Conservation (phyloP, 2,329 filamentous ascomycete species). For the Stagonosporopsis tanaceti region DNA sequence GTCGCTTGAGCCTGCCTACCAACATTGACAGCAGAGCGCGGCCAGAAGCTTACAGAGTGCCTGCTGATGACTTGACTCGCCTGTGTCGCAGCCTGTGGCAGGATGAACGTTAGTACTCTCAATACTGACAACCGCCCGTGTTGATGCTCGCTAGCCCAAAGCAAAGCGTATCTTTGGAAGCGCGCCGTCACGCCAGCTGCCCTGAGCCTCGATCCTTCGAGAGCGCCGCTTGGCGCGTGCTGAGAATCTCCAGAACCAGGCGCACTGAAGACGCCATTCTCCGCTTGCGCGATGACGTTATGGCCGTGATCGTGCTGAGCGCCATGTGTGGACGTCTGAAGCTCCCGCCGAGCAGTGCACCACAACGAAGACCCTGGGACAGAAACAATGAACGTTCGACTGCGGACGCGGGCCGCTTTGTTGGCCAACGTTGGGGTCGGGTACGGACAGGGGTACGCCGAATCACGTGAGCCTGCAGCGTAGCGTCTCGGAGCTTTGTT, state of each 20-base stretch:
- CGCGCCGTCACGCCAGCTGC: conserved; percentile 17
- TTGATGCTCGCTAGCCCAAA: conserved; percentile 7
- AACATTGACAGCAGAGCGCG: conserved; percentile 1
- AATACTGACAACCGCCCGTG: conserved; percentile 9
- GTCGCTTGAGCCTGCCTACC: conserved; percentile 15
- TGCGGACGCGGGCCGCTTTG: conserved; percentile 17
- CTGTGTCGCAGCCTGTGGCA: conserved; percentile 20
- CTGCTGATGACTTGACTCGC: conserved; percentile 19
- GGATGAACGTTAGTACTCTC: conserved; percentile 10
- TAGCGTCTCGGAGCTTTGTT: conserved; percentile 12
- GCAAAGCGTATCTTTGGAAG: conserved; percentile 12
- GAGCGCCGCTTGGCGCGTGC: conserved; percentile 12
- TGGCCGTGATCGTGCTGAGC: background rate
- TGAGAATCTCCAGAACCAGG: background rate
- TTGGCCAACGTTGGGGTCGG: conserved; percentile 7
- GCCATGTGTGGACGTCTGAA: background rate
- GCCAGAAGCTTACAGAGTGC: conserved; percentile 3
- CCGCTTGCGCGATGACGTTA: background rate
- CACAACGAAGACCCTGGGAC: background rate
- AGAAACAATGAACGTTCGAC: conserved; percentile 7
- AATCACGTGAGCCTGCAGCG: conserved; percentile 7
- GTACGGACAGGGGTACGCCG: conserved; percentile 16
- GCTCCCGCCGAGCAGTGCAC: background rate
- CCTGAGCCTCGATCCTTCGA: conserved; percentile 15
- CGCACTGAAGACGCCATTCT: background rate